phyloP scores from a whole-genome alignment of 495 filamentous ascomycete genomes.

The Podospora pseudocomata region DNA sequence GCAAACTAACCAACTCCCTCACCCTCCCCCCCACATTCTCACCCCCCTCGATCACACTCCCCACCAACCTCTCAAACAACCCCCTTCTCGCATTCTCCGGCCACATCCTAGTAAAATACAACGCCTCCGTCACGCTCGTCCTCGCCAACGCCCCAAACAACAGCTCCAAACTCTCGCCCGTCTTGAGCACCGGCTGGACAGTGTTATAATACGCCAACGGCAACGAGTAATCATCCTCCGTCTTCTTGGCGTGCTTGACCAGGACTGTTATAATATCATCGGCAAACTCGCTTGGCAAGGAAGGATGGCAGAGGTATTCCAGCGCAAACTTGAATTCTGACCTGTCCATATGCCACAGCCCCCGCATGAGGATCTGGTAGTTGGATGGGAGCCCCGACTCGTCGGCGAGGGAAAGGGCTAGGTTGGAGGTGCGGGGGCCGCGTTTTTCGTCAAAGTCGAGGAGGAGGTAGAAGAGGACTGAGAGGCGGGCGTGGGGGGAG shows the following conservation, averaged over 20 bases:
- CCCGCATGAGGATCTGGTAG: constrained; percentile 72
- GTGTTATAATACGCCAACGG: constrained; percentile 74
- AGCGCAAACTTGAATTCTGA: constrained; percentile 67
- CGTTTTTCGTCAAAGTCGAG: constrained; percentile 61
- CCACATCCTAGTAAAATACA: constrained; percentile 65
- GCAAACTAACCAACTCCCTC: constrained; percentile 67
- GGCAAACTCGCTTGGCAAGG: constrained; percentile 71
- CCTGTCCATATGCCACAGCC: constrained; percentile 75
- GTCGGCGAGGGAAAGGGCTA: constrained; percentile 55
- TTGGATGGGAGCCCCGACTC: constrained; percentile 51
- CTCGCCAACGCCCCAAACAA: constrained; percentile 65
- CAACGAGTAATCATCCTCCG: constrained; percentile 56
- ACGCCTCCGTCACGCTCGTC: constrained; percentile 66
- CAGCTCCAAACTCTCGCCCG: constrained; percentile 53
- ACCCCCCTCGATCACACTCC: constrained; percentile 54
- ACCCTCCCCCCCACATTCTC: constrained; percentile 45
- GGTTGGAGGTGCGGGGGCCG: constrained; percentile 37
- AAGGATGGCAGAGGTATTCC: constrained; percentile 69
- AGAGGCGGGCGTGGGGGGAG: constrained; percentile 69
- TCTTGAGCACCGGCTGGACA: constrained; percentile 61
- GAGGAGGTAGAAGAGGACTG: constrained; percentile 75
- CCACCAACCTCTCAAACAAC: constrained; percentile 66
- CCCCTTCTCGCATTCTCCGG: constrained; percentile 52
- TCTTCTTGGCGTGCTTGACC: constrained; percentile 44
- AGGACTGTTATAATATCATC: constrained; percentile 73